Conservation (phyloP, 805 yeast species). For the Isabelozyma rhagii region DNA sequence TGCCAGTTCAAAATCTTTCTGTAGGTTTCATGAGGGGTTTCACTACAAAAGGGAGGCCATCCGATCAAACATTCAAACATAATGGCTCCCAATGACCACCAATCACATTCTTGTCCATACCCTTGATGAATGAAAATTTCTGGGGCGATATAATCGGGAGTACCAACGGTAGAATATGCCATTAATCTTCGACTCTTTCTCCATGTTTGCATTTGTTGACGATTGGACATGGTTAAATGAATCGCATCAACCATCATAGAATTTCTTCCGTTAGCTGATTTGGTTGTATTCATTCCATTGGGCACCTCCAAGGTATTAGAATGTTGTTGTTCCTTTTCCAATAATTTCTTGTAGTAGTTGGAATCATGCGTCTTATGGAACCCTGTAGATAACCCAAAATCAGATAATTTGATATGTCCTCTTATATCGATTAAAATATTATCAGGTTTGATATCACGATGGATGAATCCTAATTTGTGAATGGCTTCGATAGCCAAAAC, state of each 20-base stretch:
- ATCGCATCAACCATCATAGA: conserved; percentile 91
- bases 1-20: conserved; percentile 89
- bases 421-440: conserved; percentile 82
- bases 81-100: conserved; percentile 97
- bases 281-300: conserved; percentile 7
- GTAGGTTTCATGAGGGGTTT: conserved; percentile 91
- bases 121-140: conserved; percentile 92
- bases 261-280: conserved; percentile 49
- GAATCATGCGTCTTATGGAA: conserved; percentile 92
- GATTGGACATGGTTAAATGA: conserved; percentile 89
- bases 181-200: conserved; percentile 83
- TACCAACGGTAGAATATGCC: conserved; percentile 96
- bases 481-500: conserved; percentile 92
- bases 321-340: conserved; percentile 53
- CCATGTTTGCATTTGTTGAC: conserved; percentile 96
- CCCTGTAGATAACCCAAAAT: conserved; percentile 84
- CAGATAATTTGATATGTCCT: conserved; percentile 67
- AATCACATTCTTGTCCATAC: conserved; percentile 94
- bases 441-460: conserved; percentile 97
- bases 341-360: conserved; percentile 75
- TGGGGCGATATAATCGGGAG: conserved; percentile 95
- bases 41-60: conserved; percentile 97
- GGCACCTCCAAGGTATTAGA: conserved; percentile 15
- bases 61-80: conserved; percentile 96
- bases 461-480: conserved; percentile 90